Evolutionary conservation across 495 filamentous ascomycete genomes (phyloP), one percentile per base, ranked within the genome.

Genomic region (Daldinia bambusicola): DNA sequence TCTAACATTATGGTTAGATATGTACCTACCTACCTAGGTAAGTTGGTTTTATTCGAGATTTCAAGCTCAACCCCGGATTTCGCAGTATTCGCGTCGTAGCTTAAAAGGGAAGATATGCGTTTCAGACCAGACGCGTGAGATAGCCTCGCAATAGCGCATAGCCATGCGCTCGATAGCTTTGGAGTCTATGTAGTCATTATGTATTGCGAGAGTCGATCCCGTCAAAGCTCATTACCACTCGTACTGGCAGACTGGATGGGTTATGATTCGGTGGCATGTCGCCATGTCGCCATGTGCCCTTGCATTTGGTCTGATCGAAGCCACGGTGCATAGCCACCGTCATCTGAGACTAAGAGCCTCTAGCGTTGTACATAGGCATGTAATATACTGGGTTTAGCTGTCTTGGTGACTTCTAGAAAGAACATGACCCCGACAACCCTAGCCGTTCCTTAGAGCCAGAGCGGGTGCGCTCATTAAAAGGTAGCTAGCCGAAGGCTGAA

Each of bases 171-270:
- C 26, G 9, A 53, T 37, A 56, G 20, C 55, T 32, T 32, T 57
- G 41, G 45, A 55, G 37, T 60, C n/a, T 22, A 26, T 26, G 26
- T 58, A 38, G n/a, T 22, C 3, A 26, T 26, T 26, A 26, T 26
- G 26, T 51, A 60, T 72, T 61, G 59, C 60, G 60, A 60, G 64
- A 56, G 62, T n/a, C 45, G 59, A 66, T 63, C 58, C 30, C 18
- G 63, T 62, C 51, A 41, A 51, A 66, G 62, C 55, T 53, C 56
- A 7, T 48, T 26, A 37, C 38, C 61, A 38, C 40, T 64, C 55
- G 38, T 48, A 26, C 26, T 26, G 26, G 26, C 26, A 26, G 26
- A 26, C 26, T 26, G 26, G 26, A 26, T 26, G 26, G 53, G 58
- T 40, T 41, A 8, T 36, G 55, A 53, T 53, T 7, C 13, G 55